phyloP scores from a whole-genome alignment of 371 early-diverging fungal genomes.

The Mucor plumbeus region DNA sequence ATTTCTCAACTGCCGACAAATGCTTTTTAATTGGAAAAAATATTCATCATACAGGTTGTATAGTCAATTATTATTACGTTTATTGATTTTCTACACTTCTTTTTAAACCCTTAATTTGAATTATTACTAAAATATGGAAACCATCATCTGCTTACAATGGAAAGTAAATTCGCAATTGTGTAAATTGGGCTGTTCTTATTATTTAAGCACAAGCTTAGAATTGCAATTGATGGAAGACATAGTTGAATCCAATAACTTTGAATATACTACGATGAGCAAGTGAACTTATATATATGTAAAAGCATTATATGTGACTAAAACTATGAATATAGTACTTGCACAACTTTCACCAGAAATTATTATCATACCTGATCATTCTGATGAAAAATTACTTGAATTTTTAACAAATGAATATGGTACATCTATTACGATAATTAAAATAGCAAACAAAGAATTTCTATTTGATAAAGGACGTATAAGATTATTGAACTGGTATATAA shows the following conservation, averaged over 20 bases:
- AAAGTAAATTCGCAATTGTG: slow-evolving; percentile 11
- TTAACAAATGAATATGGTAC: slow-evolving; percentile 21
- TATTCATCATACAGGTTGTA: no score
- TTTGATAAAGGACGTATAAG: slow-evolving; percentile 54
- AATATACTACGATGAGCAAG: slow-evolving; percentile 45
- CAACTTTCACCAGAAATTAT: slow-evolving; percentile 12
- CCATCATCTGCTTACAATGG: slow-evolving; percentile 54
- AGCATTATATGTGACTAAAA: neutral
- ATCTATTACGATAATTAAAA: slow-evolving; percentile 39
- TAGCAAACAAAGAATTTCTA: slow-evolving; percentile 59
- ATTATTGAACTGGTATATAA: slow-evolving; percentile 31
- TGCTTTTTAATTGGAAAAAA: no score
- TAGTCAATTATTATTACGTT: no score
- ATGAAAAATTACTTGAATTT: neutral
- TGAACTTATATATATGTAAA: neutral
- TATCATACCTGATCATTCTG: slow-evolving; percentile 11
- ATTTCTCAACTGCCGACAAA: no score
- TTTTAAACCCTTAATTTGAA: neutral
- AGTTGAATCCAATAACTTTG: slow-evolving; percentile 43
- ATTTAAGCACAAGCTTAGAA: slow-evolving; percentile 38
- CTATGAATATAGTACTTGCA: slow-evolving; percentile 11
- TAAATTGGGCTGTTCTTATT: slow-evolving; percentile 63
- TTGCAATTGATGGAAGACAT: slow-evolving; percentile 67
- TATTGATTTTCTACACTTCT: neutral
- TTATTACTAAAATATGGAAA: slow-evolving; percentile 17